Evolutionary conservation across 1,284 basidiomycete species (phyloP), one percentile per base, ranked within the genome.

Genomic region (Leccinum fallax): DNA sequence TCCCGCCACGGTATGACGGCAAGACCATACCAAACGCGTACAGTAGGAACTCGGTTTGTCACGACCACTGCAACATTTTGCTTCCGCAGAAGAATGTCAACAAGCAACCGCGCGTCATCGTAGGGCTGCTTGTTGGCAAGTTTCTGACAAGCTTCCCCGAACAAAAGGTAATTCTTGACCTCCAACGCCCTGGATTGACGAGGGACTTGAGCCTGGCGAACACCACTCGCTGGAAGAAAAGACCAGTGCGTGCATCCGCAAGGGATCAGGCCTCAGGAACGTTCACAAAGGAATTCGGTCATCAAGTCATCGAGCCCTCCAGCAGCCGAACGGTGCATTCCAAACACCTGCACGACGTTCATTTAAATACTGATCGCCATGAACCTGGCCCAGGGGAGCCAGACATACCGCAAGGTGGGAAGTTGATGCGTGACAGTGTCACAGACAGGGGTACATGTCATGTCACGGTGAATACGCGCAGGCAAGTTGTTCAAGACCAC

Each of bases 401-500:
- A n/a, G 34, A 67, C 60, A 32, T 43, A 54, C 63, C 49, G 24
- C 24, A 26, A 11, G 60, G 59, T 63, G 70, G 67, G 69, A 69
- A 68, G 7, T n/a, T 8, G 4, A 19, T 8, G 1, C 28, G 74
- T 72, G 74, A 72, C 63, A 40, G 0, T 53, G 70, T 76, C 66
- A 72, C 73, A 52, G 9, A 76, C 52, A 76, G 72, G 74, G 74
- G 72, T 34, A 43, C 0, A 4, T 61, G 71, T 73, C 69, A 71
- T 71, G 40, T 72, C 72, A 76, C 72, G 48, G 13, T 57, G 40
- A 40, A 49, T 19, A 10, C 6, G 30, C 46, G 16, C 61, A 73
- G 71, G 74, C 74, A 75, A 72, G 72, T 74, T 61, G 28, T 61
- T 61, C 71, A 72, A 63, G 67, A 73, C 72, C 65, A 74, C 69